Evolutionary conservation across 106 monocot genomes (phyloP).

Genomic region (Allium cepa): DNA sequence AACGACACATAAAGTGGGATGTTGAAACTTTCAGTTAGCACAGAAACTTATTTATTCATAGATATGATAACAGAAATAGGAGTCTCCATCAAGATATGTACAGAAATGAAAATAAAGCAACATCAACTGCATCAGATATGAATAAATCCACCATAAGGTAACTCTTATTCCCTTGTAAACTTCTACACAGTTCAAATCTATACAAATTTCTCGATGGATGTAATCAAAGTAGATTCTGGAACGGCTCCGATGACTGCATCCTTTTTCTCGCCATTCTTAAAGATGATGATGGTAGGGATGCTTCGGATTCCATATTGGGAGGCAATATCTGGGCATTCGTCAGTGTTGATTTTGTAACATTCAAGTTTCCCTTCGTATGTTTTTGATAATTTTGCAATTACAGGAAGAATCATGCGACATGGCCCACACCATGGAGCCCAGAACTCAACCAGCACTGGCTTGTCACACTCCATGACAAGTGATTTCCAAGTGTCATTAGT

Average conservation of each 20-base stretch:
- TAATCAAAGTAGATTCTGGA: conserved; percentile 34
- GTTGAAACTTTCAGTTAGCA: too few species aligned
- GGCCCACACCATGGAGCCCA: conserved; percentile 86
- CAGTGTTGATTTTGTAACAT: conserved; percentile 60
- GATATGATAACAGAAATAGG: background rate
- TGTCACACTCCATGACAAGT: conserved; percentile 29
- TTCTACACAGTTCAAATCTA: conserved; percentile 9
- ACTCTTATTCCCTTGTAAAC: background rate
- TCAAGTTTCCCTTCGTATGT: conserved; percentile 51
- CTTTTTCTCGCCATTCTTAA: conserved; percentile 71
- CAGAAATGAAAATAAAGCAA: background rate
- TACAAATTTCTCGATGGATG: conserved; percentile 49
- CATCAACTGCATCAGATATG: background rate
- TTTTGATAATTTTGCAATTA: conserved; percentile 47
- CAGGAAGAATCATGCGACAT: conserved; percentile 48
- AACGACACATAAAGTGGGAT: background rate
- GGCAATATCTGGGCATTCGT: conserved; percentile 50
- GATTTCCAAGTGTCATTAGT: conserved; percentile 53
- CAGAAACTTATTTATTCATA: background rate
- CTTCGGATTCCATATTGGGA: conserved; percentile 59
- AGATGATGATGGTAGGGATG: conserved; percentile 66
- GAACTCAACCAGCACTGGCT: conserved; percentile 60
- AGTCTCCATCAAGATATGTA: background rate
- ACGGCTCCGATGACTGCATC: conserved; percentile 56
- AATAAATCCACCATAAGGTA: too few species aligned